Conservation (phyloP, 768 basidiomycete genomes). For the Panellus pusillus region DNA sequence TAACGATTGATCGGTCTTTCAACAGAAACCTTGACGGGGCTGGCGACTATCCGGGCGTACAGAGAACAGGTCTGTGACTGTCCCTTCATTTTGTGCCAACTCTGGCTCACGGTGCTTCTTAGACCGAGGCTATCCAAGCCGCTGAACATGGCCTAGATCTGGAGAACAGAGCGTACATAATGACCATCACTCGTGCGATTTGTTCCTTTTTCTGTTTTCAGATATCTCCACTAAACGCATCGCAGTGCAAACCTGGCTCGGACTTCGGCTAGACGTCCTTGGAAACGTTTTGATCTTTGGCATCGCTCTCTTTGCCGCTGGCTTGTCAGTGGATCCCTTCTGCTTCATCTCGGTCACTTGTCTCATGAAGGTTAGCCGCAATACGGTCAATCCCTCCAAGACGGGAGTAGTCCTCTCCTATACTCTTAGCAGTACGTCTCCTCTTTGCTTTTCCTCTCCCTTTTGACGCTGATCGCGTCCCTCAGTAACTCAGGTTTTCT, state of each 20-base stretch:
- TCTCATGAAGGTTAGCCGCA: conserved; percentile 20
- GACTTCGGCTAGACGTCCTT: conserved; percentile 62
- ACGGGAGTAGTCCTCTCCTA: conserved; percentile 64
- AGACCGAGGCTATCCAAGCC: conserved; percentile 49
- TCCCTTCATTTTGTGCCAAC: neutral
- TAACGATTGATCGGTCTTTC: neutral
- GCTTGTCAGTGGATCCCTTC: conserved; percentile 34
- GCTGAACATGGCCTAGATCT: conserved; percentile 36
- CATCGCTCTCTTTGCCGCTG: conserved; percentile 68
- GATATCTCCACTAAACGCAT: neutral
- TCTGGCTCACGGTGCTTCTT: neutral
- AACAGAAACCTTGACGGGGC: conserved; percentile 60
- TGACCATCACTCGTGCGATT: conserved; percentile 39
- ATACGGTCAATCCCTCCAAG: conserved; percentile 42
- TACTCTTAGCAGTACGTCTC: conserved; percentile 46
- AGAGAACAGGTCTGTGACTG: conserved; percentile 43
- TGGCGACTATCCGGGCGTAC: conserved; percentile 65
- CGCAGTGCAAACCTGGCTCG: conserved; percentile 62
- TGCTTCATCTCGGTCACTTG: neutral
- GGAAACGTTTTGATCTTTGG: conserved; percentile 69
- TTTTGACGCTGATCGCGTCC: neutral
- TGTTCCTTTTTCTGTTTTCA: neutral
- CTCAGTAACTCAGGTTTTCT: conserved; percentile 53
- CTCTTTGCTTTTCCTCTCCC: neutral
- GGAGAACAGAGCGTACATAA: too few species aligned